Percentiles rank a stretch among this genome's conserved stretches.
phyloP scores from a whole-genome alignment of 2,329 filamentous ascomycete species.

The Botrytis aclada region DNA sequence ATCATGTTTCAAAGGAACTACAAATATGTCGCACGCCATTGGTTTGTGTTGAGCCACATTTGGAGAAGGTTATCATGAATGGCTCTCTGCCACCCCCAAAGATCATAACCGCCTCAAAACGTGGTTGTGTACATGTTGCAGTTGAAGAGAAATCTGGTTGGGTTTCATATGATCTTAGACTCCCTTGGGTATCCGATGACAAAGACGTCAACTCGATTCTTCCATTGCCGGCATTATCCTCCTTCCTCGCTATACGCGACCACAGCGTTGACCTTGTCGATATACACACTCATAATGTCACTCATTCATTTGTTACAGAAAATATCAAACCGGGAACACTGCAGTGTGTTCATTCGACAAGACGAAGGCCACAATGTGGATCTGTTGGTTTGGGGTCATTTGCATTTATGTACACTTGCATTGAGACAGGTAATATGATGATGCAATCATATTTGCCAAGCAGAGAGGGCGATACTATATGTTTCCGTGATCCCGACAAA shows the following conservation, averaged over 20 bases:
- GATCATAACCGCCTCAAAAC: conserved; percentile 50
- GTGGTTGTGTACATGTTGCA: conserved; percentile 50
- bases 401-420: conserved; percentile 61
- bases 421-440: conserved; percentile 59
- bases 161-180: conserved; percentile 48
- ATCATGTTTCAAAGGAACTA: conserved; percentile 42
- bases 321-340: conserved; percentile 58
- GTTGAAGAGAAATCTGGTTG: conserved; percentile 46
- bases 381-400: conserved; percentile 58
- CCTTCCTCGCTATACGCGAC: conserved; percentile 58
- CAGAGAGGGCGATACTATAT: conserved; percentile 54
- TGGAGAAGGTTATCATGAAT: conserved; percentile 39
- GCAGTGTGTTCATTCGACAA: conserved; percentile 55
- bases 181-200: conserved; percentile 37
- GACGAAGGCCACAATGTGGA: conserved; percentile 51
- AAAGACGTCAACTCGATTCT: conserved; percentile 55
- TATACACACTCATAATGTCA: conserved; percentile 51
- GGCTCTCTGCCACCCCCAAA: conserved; percentile 32
- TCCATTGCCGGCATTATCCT: conserved; percentile 54
- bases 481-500: conserved; percentile 48
- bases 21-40: conserved; percentile 53
- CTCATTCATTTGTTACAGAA: conserved; percentile 62
- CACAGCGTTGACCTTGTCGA: conserved; percentile 60
- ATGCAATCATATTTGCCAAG: conserved; percentile 61
- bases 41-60: conserved; percentile 37